Evolutionary conservation across 2,329 filamentous ascomycete genomes (phyloP).

Genomic region (Beauveria australis): DNA sequence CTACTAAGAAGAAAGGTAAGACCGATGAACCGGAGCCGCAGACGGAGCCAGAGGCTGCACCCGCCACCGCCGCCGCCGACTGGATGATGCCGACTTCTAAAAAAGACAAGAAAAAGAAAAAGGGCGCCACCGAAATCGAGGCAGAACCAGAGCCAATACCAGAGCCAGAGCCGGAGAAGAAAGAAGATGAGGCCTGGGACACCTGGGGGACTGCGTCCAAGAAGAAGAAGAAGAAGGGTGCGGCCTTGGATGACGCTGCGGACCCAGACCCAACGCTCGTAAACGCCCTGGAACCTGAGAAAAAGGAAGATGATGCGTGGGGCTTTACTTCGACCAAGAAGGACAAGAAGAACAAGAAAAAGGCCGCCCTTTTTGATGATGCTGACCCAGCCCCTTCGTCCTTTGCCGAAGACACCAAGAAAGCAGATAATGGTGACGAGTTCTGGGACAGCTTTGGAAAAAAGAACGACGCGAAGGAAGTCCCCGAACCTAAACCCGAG

Average conservation of each 20-base stretch:
- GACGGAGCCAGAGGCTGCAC: constrained; percentile 16
- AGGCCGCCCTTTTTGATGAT: constrained; percentile 14
- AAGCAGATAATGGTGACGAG: constrained; percentile 16
- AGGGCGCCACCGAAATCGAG: constrained; percentile 18
- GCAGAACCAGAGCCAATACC: constrained; percentile 15
- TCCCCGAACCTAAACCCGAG: constrained; percentile 15
- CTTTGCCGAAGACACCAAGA: constrained; percentile 10
- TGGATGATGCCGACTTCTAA: constrained; percentile 19
- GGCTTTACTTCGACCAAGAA: constrained; percentile 15
- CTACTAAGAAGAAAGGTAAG: constrained; percentile 34
- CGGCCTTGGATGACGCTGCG: constrained; percentile 10
- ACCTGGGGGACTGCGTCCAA: constrained; percentile 18
- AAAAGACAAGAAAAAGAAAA: constrained; percentile 34
- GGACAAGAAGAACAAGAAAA: constrained; percentile 18
- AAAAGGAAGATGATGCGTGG: constrained; percentile 25
- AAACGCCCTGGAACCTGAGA: constrained; percentile 12
- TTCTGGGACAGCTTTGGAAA: constrained; percentile 17
- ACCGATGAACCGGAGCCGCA: constrained; percentile 20
- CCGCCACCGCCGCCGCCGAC: constrained; percentile 18
- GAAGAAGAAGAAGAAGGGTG: constrained; percentile 25
- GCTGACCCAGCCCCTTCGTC: constrained; percentile 9
- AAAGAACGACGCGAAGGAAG: constrained; percentile 27
- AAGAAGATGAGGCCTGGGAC: constrained; percentile 25
- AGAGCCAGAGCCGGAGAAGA: constrained; percentile 22
- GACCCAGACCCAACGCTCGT: constrained; percentile 7